Percentiles rank a stretch among this genome's conserved stretches.
Evolutionary conservation across 805 yeast species (phyloP).

Genomic region (Yamadazyma olivae): DNA sequence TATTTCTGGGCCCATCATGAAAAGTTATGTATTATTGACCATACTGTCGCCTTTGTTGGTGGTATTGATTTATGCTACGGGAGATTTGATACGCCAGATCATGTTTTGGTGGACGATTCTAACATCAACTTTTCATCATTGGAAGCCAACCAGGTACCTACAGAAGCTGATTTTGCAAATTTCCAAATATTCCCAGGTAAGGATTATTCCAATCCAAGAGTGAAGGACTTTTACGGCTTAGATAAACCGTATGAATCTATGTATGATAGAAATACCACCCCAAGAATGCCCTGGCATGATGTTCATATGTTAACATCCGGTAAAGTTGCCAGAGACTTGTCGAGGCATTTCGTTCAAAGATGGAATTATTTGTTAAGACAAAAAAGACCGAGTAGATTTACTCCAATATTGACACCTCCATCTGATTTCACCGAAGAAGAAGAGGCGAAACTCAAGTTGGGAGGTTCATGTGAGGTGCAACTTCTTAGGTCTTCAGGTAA

Average conservation of each 20-base stretch:
- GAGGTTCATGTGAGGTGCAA: constrained; percentile 91
- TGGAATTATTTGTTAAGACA: constrained; percentile 94
- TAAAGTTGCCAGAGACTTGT: constrained; percentile 86
- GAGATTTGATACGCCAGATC: constrained; percentile 95
- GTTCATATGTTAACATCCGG: constrained; percentile 95
- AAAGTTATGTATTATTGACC: constrained; percentile 82
- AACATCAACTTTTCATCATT: constrained; percentile 30
- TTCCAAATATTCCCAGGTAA: constrained; percentile 89
- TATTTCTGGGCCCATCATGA: constrained; percentile 99
- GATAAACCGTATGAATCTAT: constrained; percentile 87
- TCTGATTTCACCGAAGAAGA: constrained; percentile 79
- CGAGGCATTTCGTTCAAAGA: constrained; percentile 94
- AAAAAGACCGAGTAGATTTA: constrained; percentile 89
- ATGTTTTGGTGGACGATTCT: constrained; percentile 77
- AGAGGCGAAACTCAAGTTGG: constrained; percentile 50
- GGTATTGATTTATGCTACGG: constrained; percentile 97
- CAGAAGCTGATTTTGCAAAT: constrained; percentile 41
- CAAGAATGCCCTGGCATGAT: constrained; percentile 99
- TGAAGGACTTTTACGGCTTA: constrained; percentile 76
- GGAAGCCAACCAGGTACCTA: constrained; percentile 23
- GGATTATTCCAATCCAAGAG: constrained; percentile 95
- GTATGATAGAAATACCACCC: constrained; percentile 77
- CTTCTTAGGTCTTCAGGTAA: constrained; percentile 82
- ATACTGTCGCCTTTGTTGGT: constrained; percentile 85
- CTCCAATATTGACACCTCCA: constrained; percentile 92